Percentiles rank a stretch among this genome's conserved stretches.
These are phyloP conservation scores for Thielaviopsis punctulata DNA, from an alignment of 2,329 filamentous ascomycete genomes.

Conservation along the genomic window DNA sequence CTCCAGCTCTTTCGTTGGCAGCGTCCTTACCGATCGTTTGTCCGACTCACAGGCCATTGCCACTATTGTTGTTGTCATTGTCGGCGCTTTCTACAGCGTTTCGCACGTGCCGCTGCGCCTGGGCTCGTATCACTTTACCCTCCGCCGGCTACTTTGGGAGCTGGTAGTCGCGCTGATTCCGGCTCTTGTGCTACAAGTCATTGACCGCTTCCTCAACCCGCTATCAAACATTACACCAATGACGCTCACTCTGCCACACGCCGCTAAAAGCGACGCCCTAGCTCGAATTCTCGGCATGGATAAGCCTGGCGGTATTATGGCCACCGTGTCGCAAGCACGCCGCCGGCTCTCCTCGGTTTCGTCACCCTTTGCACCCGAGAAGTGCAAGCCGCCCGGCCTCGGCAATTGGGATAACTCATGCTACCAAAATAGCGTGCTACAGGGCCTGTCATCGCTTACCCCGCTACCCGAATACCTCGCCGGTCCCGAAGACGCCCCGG, in stretches of 20 bases:
- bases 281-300: slow-evolving; percentile 8
- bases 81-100: slow-evolving; percentile 1
- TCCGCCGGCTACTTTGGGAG: slow-evolving; percentile 7
- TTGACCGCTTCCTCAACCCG: slow-evolving; percentile 10
- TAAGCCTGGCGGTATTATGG: slow-evolving; percentile 6
- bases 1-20: not conserved
- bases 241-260: slow-evolving; percentile 7
- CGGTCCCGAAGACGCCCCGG: slow-evolving; percentile 19
- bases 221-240: slow-evolving; percentile 4
- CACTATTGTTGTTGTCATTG: not conserved
- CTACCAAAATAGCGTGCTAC: slow-evolving; percentile 92
- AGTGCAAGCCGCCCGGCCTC: slow-evolving; percentile 41
- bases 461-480: slow-evolving; percentile 51
- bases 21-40: slow-evolving; percentile 1
- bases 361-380: slow-evolving; percentile 1
- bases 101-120: slow-evolving; percentile 4
- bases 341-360: slow-evolving; percentile 8
- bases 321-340: slow-evolving; percentile 3
- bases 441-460: slow-evolving; percentile 61
- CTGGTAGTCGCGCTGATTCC: slow-evolving; percentile 5
- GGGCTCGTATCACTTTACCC: slow-evolving; percentile 3
- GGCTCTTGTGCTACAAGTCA: slow-evolving; percentile 2
- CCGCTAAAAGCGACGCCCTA: slow-evolving; percentile 8
- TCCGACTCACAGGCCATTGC: not conserved
- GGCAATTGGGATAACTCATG: slow-evolving; percentile 92